Evolutionary conservation across 169 alveolate genomes (phyloP).

Genomic region (Neospora caninum): DNA sequence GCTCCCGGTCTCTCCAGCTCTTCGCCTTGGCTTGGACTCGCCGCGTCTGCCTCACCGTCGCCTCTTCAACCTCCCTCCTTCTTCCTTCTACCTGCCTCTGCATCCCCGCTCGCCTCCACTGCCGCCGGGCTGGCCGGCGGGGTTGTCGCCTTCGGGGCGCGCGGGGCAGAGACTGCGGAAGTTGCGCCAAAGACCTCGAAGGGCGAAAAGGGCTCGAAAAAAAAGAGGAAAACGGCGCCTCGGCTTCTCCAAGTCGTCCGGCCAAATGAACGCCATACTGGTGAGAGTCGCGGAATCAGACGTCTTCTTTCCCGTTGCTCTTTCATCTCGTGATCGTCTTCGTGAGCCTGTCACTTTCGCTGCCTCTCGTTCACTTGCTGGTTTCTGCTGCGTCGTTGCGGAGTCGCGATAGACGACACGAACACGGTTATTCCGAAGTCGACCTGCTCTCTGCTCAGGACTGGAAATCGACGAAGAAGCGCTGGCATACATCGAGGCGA

Average conservation of each 20-base stretch:
- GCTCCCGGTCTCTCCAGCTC: neutral
- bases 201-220: neutral
- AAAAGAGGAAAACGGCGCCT: neutral
- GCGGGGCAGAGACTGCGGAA: neutral
- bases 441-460: conserved; percentile 11
- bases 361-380: neutral
- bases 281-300: conserved; percentile 18
- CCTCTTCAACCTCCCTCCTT: neutral
- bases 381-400: neutral
- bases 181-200: neutral
- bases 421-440: neutral
- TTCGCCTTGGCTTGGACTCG: neutral
- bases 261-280: conserved; percentile 61
- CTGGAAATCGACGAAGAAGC: conserved; percentile 54
- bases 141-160: neutral
- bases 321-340: neutral
- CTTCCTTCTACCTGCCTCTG: neutral
- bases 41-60: neutral
- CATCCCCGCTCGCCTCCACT: neutral
- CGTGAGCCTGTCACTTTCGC: neutral
- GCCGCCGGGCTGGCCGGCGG: too few species aligned
- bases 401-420: neutral
- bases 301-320: too few species aligned
- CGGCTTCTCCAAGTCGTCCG: conserved; percentile 54
- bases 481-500: conserved; percentile 42